These are phyloP conservation scores for Russula compacta DNA, from an alignment of 768 basidiomycete species.

Conservation along the genomic window DNA sequence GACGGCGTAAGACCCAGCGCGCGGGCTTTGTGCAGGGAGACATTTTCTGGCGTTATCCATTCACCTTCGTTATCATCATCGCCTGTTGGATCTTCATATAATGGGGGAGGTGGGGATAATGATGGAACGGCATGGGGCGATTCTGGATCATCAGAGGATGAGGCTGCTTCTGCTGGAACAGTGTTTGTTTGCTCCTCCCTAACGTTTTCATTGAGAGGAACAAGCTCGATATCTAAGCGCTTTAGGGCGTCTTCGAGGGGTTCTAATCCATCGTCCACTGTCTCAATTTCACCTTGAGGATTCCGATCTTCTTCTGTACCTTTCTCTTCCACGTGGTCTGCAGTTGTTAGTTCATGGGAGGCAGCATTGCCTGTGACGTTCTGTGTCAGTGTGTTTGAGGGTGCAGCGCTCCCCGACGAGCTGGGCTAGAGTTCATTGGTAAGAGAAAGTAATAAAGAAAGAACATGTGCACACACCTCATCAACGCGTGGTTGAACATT, in stretches of 20 bases:
- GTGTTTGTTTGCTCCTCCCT: neutral
- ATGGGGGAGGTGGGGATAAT: constrained; percentile 23
- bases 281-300: neutral
- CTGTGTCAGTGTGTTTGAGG: neutral
- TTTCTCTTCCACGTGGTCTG: neutral
- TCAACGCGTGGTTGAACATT: constrained; percentile 21
- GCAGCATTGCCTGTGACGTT: neutral
- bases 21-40: constrained; percentile 75
- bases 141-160: constrained; percentile 9
- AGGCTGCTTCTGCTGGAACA: neutral
- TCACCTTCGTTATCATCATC: constrained; percentile 83
- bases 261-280: constrained; percentile 18
- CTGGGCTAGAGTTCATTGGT: neutral
- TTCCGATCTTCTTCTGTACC: neutral
- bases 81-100: constrained; percentile 72
- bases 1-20: constrained; percentile 76
- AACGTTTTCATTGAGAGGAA: constrained; percentile 5
- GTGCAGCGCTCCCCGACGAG: neutral
- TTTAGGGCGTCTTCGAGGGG: neutral
- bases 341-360: neutral
- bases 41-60: constrained; percentile 94
- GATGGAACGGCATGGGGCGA: constrained; percentile 17
- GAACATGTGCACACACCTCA: constrained; percentile 17
- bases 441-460: neutral
- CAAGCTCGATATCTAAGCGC: constrained; percentile 8